Percentiles rank a stretch among this genome's conserved stretches.
phyloP scores from a whole-genome alignment of 495 filamentous ascomycete genomes.

The Niebla homalea region DNA sequence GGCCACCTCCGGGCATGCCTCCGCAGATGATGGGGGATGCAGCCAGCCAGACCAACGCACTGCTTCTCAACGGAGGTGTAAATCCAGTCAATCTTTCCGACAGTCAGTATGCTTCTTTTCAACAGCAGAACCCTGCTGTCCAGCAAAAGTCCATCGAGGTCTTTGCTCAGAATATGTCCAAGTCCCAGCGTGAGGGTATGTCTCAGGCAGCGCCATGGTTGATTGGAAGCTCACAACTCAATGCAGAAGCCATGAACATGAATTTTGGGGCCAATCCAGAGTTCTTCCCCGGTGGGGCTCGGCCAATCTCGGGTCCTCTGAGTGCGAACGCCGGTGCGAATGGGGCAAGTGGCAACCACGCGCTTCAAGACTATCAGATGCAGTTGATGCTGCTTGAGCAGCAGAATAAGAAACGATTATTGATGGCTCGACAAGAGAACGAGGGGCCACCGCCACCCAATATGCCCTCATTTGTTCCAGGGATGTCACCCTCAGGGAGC shows the following conservation, averaged over 20 bases:
- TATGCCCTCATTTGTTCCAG: slow-evolving; percentile 40
- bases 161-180: slow-evolving; percentile 71
- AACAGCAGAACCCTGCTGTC: slow-evolving; percentile 41
- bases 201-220: slow-evolving; percentile 46
- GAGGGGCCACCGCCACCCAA: slow-evolving; percentile 50
- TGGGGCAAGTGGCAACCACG: slow-evolving; percentile 71
- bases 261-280: slow-evolving; percentile 48
- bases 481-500: slow-evolving; percentile 60
- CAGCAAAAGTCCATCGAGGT: slow-evolving; percentile 74
- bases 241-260: slow-evolving; percentile 53
- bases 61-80: slow-evolving; percentile 67
- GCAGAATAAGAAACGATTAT: slow-evolving; percentile 91
- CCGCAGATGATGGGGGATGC: slow-evolving; percentile 50
- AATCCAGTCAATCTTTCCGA: slow-evolving; percentile 58
- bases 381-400: slow-evolving; percentile 97
- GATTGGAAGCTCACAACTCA: slow-evolving; percentile 69
- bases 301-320: slow-evolving; percentile 40
- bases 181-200: slow-evolving; percentile 70
- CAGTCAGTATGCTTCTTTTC: slow-evolving; percentile 65
- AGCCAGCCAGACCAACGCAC: slow-evolving; percentile 39
- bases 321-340: slow-evolving; percentile 39
- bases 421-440: slow-evolving; percentile 96
- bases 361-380: slow-evolving; percentile 98
- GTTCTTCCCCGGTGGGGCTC: slow-evolving; percentile 49
- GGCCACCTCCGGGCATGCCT: slow-evolving; percentile 57